Conservation (phyloP, 768 basidiomycete species). For the Kwoniella europaea region DNA sequence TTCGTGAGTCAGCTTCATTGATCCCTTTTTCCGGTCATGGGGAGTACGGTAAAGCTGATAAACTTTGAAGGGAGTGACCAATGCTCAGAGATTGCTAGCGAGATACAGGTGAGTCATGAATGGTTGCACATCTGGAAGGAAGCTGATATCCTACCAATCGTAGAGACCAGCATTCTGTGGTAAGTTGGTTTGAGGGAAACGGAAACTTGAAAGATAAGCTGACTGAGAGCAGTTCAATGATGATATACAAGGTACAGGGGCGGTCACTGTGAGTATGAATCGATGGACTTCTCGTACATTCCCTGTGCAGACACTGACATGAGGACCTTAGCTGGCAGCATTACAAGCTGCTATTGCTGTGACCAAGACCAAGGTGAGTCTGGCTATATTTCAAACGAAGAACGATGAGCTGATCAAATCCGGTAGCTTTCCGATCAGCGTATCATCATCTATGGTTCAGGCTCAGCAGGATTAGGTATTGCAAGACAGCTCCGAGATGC, state of each 20-base stretch:
- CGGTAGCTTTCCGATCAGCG: constrained; percentile 72
- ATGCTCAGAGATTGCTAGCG: constrained; percentile 72
- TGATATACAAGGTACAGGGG: constrained; percentile 66
- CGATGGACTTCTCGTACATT: background rate
- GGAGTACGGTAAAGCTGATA: background rate
- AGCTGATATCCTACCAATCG: background rate
- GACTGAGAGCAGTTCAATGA: constrained; percentile 67
- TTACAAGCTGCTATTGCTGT: constrained; percentile 54
- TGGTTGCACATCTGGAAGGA: background rate
- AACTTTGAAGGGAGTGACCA: constrained; percentile 63
- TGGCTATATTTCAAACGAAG: background rate
- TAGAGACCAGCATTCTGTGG: constrained; percentile 40
- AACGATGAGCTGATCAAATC: background rate
- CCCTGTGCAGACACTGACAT: constrained; percentile 4
- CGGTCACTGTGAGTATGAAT: constrained; percentile 50
- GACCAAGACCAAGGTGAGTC: constrained; percentile 68
- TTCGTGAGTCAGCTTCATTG: constrained; percentile 61
- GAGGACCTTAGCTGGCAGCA: constrained; percentile 46
- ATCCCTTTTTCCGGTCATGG: too few species aligned
- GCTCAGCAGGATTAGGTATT: constrained; percentile 73
- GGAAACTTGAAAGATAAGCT: background rate
- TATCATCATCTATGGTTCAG: constrained; percentile 78
- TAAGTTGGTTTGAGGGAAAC: background rate
- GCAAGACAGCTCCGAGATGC: constrained; percentile 74
- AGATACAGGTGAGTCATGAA: constrained; percentile 40